These are phyloP conservation scores for Phytophthora cactorum DNA, from an alignment of 352 stramenopile genomes.

Conservation along the genomic window DNA sequence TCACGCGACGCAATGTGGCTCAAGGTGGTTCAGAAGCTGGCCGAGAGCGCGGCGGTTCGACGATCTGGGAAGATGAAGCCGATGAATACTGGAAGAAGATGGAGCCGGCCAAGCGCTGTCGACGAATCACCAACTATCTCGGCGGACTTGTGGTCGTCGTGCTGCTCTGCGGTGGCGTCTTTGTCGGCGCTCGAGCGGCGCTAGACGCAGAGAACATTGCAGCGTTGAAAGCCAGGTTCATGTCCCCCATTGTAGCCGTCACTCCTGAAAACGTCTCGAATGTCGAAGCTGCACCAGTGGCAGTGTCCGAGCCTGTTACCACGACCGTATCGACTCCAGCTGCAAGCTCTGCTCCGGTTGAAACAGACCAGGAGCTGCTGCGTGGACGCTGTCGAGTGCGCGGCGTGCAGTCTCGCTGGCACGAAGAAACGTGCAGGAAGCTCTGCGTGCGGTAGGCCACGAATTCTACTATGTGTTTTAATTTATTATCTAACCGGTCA, in stretches of 20 bases:
- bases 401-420: conserved; percentile 72
- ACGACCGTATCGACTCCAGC: neutral
- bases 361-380: conserved; percentile 43
- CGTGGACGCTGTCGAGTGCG: conserved; percentile 63
- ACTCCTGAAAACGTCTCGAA: conserved; percentile 17
- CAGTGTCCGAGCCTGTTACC: neutral
- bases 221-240: conserved; percentile 25
- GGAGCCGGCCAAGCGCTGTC: conserved; percentile 55
- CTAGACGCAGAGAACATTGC: conserved; percentile 22
- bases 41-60: conserved; percentile 39
- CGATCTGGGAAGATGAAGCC: conserved; percentile 72
- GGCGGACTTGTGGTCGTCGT: conserved; percentile 32
- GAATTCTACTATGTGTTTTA: neutral
- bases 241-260: neutral
- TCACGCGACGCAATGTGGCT: conserved; percentile 54
- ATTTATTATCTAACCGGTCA: neutral
- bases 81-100: conserved; percentile 81
- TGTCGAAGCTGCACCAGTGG: neutral
- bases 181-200: conserved; percentile 19
- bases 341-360: conserved; percentile 2
- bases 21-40: neutral
- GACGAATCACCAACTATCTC: conserved; percentile 40
- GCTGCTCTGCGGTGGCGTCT: conserved; percentile 27
- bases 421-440: conserved; percentile 76
- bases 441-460: conserved; percentile 54